Evolutionary conservation across 257 asterid genomes (phyloP), one percentile per base, ranked within the genome.

Genomic region (Salvia miltiorrhiza): DNA sequence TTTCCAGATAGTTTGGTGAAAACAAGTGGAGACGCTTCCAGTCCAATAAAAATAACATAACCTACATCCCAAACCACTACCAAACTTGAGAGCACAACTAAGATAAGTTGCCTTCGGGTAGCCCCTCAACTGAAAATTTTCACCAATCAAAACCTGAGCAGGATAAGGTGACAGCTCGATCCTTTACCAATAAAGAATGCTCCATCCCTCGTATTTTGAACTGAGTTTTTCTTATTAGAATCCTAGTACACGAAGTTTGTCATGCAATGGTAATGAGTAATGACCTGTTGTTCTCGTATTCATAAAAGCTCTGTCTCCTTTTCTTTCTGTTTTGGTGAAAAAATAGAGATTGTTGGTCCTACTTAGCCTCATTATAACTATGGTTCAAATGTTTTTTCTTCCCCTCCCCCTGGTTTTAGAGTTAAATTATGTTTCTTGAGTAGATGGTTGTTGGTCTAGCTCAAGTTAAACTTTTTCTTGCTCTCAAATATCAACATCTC

Each of bases 401-500:
- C 7, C n/a, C 13, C 13, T 1, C 13, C 45, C 4, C 7, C 19
- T 5, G 21, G 24, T 35, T 26, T 39, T 23, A 54, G 56, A 68
- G 9, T 54, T 67, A 41, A 45, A 69, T 56, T 28, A 9, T 69
- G 49, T 12, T 7, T 9, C 16, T 16, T 28, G 47, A 28, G 45
- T 47, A 69, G 35, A 43, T 11, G 65, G 41, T 57, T 19, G 58
- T 12, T 58, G 28, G 67, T 65, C 50, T 12, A 39, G 35, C 72
- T 64, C 61, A 55, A 61, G 37, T 73, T 30, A 30, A 30, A 65
- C 49, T 41, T 40, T 56, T 16, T 50, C 67, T 71, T 73, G 61
- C 30, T 50, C 59, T 68, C 45, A 71, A 69, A 44, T 63, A 61
- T 70, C 50, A 71, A 71, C 39, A 35, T 84, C 81, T 72, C 56